These are phyloP conservation scores for Dactylellina cionopaga DNA, from an alignment of 2,329 filamentous ascomycete genomes.

Conservation along the genomic window DNA sequence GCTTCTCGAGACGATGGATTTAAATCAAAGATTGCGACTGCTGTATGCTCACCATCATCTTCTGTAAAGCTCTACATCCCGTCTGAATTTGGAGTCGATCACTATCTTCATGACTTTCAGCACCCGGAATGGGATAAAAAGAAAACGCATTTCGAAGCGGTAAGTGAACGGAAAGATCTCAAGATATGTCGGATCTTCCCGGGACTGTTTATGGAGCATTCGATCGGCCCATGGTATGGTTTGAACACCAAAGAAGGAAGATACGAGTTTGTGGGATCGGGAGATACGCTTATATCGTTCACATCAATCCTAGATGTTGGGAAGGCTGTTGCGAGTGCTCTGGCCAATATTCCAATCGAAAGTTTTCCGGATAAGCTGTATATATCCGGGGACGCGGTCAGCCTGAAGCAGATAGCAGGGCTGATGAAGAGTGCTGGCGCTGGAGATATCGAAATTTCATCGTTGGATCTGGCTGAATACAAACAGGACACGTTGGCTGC, in stretches of 20 bases:
- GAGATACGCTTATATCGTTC: slow-evolving; percentile 57
- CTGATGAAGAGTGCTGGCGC: slow-evolving; percentile 56
- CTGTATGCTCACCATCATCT: slow-evolving; percentile 41
- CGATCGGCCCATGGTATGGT: slow-evolving; percentile 60
- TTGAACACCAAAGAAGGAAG: slow-evolving; percentile 57
- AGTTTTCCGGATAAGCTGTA: slow-evolving; percentile 57
- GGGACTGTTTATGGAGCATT: slow-evolving; percentile 59
- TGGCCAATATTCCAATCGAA: slow-evolving; percentile 54
- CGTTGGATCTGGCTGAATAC: slow-evolving; percentile 56
- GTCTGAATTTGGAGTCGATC: slow-evolving; percentile 61
- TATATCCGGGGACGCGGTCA: slow-evolving; percentile 57
- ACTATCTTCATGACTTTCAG: slow-evolving; percentile 60
- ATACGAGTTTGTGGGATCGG: slow-evolving; percentile 58
- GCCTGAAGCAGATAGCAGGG: slow-evolving; percentile 55
- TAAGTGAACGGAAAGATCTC: slow-evolving; percentile 43
- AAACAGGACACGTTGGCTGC: slow-evolving; percentile 54
- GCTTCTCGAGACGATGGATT: slow-evolving; percentile 34
- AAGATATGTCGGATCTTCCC: slow-evolving; percentile 59
- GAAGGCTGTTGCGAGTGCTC: slow-evolving; percentile 56
- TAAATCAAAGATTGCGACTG: slow-evolving; percentile 35
- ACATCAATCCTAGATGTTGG: slow-evolving; percentile 59
- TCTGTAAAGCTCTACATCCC: slow-evolving; percentile 59
- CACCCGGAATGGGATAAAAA: slow-evolving; percentile 60
- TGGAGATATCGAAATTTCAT: slow-evolving; percentile 55
- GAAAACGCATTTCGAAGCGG: slow-evolving; percentile 57